Base-by-base conservation (phyloP, 2,329 filamentous ascomycete species). In the Talaromyces sp. region DNA sequence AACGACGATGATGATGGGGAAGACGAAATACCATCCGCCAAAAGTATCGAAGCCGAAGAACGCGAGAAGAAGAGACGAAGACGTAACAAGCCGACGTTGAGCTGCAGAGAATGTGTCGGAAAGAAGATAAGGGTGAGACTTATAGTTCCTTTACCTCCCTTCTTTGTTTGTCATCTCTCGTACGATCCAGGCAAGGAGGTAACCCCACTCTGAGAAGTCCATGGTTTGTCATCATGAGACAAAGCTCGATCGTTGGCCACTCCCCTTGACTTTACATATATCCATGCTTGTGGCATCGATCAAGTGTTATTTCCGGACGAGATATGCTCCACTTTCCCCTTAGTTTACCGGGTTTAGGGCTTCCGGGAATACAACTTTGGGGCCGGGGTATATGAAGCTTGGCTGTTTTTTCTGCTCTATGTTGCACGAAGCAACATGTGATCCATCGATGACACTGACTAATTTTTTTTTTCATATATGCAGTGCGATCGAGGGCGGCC, bases 81-180 rank as follows among this genome's bases (percentile, higher is more conserved):
- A 39, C 56, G 65, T 14, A 64, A 66, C 19, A 66, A 66, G 13
- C 65, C 65, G 19, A 66, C 61, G 1, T 31, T 66, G 13, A 66
- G 65, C 48, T 66, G 65, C 33, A 60, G 59, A 37, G 65, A 66
- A 54, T 66, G 65, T 43, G 62, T 66, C 37, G 62, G 50, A 16
- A 66, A 64, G 62, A 65, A 66, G 62, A 65, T 66, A 48, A 66
- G 64, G 41, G 65, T 61, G 56, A 58, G 65, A 6, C 56, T 41
- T 33, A 4, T 33, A 6, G 7, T 5, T 60, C 33, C 22, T n/a
- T 14, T 57, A 24, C 13, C 2, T 59, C 3, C 10, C 41, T 22
- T 43, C 24, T 13, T 31, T 13, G 31, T 43, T 37, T 37, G 11
- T 37, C 33, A 33, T 37, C 52, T 37, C 13, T 56, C 33, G 22